These are phyloP conservation scores for Claviceps quebecensis DNA, from an alignment of 2,329 filamentous ascomycete genomes.

Conservation along the genomic window DNA sequence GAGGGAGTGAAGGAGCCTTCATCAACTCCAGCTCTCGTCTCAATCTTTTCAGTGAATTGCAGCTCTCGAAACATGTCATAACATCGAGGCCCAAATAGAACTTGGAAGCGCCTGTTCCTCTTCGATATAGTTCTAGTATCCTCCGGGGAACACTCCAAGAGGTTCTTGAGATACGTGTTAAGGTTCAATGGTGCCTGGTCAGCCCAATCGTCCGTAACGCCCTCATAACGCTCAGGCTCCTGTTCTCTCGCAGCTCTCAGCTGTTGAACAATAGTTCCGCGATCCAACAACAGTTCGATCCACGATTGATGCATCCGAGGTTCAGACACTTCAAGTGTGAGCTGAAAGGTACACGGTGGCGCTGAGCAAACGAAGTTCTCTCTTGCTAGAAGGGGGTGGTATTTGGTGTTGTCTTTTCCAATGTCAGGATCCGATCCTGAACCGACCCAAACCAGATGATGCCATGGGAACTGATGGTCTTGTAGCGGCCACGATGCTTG, in stretches of 20 bases:
- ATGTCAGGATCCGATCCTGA: conserved; percentile 16
- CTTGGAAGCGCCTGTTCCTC: conserved; percentile 41
- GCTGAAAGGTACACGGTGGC: conserved; percentile 24
- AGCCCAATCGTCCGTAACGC: conserved; percentile 26
- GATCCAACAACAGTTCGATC: conserved; percentile 31
- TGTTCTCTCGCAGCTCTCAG: conserved; percentile 24
- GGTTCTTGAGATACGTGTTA: conserved; percentile 37
- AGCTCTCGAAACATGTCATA: conserved; percentile 34
- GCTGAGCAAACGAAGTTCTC: conserved; percentile 29
- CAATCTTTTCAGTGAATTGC: conserved; percentile 30
- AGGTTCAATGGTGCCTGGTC: conserved; percentile 30
- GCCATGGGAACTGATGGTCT: conserved; percentile 24
- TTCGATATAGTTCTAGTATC: conserved; percentile 34
- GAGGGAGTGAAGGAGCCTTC: conserved; percentile 24
- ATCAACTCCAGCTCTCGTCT: conserved; percentile 25
- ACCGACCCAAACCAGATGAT: conserved; percentile 23
- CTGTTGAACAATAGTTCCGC: conserved; percentile 26
- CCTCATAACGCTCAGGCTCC: conserved; percentile 35
- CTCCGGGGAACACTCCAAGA: conserved; percentile 24
- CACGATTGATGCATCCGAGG: conserved; percentile 31
- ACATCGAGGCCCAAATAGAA: conserved; percentile 38
- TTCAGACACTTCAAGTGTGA: conserved; percentile 34
- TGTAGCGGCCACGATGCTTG: conserved; percentile 21
- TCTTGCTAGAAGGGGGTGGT: conserved; percentile 23
- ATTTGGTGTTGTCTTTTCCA: conserved; percentile 16